Evolutionary conservation across 306 rosid species (phyloP).

Genomic region (Malus fusca): DNA sequence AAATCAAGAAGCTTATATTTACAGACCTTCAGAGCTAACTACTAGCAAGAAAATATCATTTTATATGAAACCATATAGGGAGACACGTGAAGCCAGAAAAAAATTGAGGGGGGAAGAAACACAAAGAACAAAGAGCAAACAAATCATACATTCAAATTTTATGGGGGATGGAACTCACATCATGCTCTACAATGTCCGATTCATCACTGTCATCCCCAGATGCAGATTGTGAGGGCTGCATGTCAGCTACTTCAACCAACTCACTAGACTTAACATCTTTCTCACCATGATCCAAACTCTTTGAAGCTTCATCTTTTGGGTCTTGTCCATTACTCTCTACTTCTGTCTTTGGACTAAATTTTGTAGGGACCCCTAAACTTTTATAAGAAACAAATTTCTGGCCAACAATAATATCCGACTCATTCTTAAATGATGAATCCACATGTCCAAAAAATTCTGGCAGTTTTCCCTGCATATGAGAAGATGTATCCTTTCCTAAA

Average conservation of each 20-base stretch:
- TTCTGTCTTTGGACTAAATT: slow-evolving; percentile 33
- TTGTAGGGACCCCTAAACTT: slow-evolving; percentile 25
- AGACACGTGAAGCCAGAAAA: background rate
- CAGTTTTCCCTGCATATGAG: slow-evolving; percentile 20
- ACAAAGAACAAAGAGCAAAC: background rate
- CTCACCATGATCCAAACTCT: slow-evolving; percentile 26
- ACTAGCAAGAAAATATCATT: background rate
- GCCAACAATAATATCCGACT: slow-evolving; percentile 23
- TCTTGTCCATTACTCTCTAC: slow-evolving; percentile 31
- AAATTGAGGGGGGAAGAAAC: background rate
- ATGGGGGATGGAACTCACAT: slow-evolving; percentile 45
- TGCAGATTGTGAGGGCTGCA: slow-evolving; percentile 32
- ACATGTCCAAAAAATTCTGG: slow-evolving; percentile 12
- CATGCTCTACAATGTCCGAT: slow-evolving; percentile 82
- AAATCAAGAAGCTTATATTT: background rate
- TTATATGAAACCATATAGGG: background rate
- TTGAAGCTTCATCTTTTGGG: slow-evolving; percentile 29
- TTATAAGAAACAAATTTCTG: slow-evolving; percentile 27
- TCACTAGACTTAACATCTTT: slow-evolving; percentile 36
- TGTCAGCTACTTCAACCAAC: slow-evolving; percentile 29
- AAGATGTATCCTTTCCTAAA: slow-evolving; percentile 10
- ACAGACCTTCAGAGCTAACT: background rate
- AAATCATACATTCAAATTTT: background rate
- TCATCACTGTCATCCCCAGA: slow-evolving; percentile 71
- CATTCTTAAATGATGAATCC: slow-evolving; percentile 20